Percentiles rank a stretch among this genome's conserved stretches.
phyloP scores from a whole-genome alignment of 2,329 filamentous ascomycete species.

The Phaeophleospora eucalypticola region DNA sequence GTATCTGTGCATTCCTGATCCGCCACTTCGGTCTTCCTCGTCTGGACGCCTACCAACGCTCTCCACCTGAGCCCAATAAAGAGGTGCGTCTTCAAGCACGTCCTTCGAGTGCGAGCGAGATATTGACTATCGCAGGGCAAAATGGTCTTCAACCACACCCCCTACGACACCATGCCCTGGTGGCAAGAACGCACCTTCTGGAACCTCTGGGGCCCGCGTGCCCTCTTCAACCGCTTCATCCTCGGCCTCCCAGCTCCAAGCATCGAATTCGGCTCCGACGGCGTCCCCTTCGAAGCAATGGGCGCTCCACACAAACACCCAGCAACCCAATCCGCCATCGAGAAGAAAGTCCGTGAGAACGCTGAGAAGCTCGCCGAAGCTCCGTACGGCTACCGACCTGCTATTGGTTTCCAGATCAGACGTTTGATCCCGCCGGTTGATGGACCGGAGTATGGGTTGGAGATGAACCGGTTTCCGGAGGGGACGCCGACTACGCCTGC shows the following conservation, averaged over 20 bases:
- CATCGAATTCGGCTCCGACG: not conserved
- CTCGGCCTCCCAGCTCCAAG: slow-evolving; percentile 1
- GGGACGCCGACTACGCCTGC: no score
- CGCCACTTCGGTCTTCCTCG: no score
- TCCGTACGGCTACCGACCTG: slow-evolving; percentile 3
- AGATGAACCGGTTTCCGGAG: no score
- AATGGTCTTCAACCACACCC: slow-evolving; percentile 3
- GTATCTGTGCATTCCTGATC: no score
- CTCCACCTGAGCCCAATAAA: no score
- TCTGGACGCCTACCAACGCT: no score
- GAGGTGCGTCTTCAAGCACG: slow-evolving; percentile 1
- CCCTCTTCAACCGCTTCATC: not conserved
- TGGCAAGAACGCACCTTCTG: slow-evolving; percentile 6
- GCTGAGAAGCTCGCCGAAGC: slow-evolving; percentile 5
- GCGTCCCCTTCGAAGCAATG: slow-evolving; percentile 6
- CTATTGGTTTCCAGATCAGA: slow-evolving; percentile 4
- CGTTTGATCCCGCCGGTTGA: slow-evolving; percentile 5
- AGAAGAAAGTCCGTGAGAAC: slow-evolving; percentile 7
- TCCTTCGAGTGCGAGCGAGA: not conserved
- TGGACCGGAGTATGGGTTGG: slow-evolving; percentile 8
- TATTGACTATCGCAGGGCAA: not conserved
- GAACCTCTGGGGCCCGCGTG: slow-evolving; percentile 5
- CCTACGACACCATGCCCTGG: slow-evolving; percentile 6
- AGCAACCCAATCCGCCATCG: slow-evolving; percentile 3
- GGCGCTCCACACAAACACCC: slow-evolving; percentile 5